These are phyloP conservation scores for Phaeosphaeria sp. DNA, from an alignment of 2,329 filamentous ascomycete species.

Conservation along the genomic window DNA sequence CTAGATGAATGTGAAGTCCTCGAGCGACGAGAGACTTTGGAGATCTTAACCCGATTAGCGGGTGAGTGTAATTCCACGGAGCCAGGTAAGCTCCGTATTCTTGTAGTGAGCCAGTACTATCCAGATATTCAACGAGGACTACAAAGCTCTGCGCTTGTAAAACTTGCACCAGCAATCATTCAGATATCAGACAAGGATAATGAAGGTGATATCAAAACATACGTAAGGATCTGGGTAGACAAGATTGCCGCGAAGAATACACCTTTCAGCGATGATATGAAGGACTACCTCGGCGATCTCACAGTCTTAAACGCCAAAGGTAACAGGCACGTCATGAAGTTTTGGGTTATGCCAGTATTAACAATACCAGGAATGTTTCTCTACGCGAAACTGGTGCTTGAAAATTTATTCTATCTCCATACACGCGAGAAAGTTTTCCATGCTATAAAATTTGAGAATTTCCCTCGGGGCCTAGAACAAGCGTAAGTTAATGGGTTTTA, in stretches of 20 bases:
- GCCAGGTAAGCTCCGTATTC: conserved; percentile 26
- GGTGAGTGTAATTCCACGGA: conserved; percentile 18
- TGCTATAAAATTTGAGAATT: conserved; percentile 19
- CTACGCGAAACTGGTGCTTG: conserved; percentile 34
- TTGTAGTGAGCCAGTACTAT: conserved; percentile 36
- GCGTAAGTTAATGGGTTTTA: conserved; percentile 35
- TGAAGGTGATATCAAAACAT: conserved; percentile 24
- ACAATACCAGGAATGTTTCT: conserved; percentile 32
- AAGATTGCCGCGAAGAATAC: conserved; percentile 19
- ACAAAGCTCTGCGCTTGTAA: conserved; percentile 4
- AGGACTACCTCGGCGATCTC: conserved; percentile 26
- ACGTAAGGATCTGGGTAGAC: conserved; percentile 18
- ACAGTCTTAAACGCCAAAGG: conserved; percentile 29
- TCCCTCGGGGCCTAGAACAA: conserved; percentile 24
- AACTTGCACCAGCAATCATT: conserved; percentile 16
- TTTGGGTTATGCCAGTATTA: not conserved
- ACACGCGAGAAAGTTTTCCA: conserved; percentile 22
- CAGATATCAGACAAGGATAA: conserved; percentile 22
- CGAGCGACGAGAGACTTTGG: conserved; percentile 28
- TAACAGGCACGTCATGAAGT: conserved; percentile 2
- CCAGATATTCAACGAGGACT: conserved; percentile 24
- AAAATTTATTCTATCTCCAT: conserved; percentile 19
- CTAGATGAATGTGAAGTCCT: conserved; percentile 27
- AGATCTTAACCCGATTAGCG: conserved; percentile 17
- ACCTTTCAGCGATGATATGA: conserved; percentile 21